phyloP scores from a whole-genome alignment of 192 early-diverging fungal genomes.

The Geranomyces michiganensis region DNA sequence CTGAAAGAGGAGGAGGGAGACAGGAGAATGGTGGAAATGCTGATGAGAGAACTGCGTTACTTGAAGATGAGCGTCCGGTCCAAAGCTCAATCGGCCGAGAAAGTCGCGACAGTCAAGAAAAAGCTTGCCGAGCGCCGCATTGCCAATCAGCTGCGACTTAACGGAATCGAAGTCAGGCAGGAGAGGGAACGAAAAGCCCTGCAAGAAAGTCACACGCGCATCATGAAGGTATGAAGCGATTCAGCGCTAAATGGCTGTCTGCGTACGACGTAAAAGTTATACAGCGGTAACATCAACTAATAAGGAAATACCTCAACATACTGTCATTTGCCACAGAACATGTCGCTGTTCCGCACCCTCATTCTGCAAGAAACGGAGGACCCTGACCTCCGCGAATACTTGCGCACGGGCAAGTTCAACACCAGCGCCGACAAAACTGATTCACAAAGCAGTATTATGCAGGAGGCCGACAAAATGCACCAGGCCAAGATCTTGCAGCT shows the following conservation, averaged over 20 bases:
- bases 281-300: no score
- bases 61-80: slow-evolving; percentile 30
- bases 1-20: slow-evolving; percentile 39
- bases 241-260: neutral
- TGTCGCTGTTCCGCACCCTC: slow-evolving; percentile 35
- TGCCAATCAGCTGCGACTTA: slow-evolving; percentile 17
- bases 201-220: slow-evolving; percentile 31
- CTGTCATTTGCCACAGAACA: no score
- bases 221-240: slow-evolving; percentile 25
- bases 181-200: slow-evolving; percentile 37
- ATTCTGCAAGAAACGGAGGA: slow-evolving; percentile 30
- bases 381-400: neutral
- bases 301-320: no score
- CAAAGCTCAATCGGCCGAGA: slow-evolving; percentile 20
- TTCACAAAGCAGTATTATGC: neutral
- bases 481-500: slow-evolving; percentile 36
- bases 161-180: slow-evolving; percentile 30
- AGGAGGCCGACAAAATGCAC: slow-evolving; percentile 34
- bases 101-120: slow-evolving; percentile 30
- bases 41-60: slow-evolving; percentile 26
- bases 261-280: neutral
- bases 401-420: neutral
- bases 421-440: neutral
- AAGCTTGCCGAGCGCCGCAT: slow-evolving; percentile 24
- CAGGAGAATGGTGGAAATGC: slow-evolving; percentile 36